phyloP scores from a whole-genome alignment of 2,329 filamentous ascomycete species.

The Emergomyces pasteurianus region DNA sequence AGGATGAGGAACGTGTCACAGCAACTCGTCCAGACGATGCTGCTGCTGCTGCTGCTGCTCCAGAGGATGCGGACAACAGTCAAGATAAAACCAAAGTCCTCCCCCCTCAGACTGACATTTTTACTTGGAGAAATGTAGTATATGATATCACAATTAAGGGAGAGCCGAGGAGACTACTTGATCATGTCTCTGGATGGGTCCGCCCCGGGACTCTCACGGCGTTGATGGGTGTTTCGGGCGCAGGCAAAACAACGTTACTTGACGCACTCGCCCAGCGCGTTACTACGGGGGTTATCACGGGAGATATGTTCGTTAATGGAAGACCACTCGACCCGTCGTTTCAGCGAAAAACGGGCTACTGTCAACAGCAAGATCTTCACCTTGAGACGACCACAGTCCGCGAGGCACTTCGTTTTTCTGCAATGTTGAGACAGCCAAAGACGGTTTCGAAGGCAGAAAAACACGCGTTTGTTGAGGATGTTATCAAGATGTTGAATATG shows the following conservation, averaged over 20 bases:
- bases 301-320: constrained; percentile 55
- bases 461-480: constrained; percentile 71
- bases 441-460: constrained; percentile 62
- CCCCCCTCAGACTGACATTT: constrained; percentile 28
- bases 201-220: constrained; percentile 45
- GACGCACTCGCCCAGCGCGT: constrained; percentile 47
- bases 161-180: constrained; percentile 39
- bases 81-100: constrained; percentile 14
- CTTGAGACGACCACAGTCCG: constrained; percentile 73
- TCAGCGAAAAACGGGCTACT: constrained; percentile 55
- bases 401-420: constrained; percentile 75
- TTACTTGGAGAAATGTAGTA: constrained; percentile 43
- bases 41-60: constrained; percentile 5
- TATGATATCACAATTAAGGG: constrained; percentile 44
- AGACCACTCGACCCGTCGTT: constrained; percentile 45
- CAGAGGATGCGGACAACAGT: constrained; percentile 5
- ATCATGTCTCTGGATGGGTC: constrained; percentile 44
- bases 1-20: constrained; percentile 6
- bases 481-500: constrained; percentile 82
- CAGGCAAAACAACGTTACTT: constrained; percentile 51
- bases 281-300: constrained; percentile 51
- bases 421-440: constrained; percentile 67
- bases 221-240: constrained; percentile 51
- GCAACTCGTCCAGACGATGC: constrained; percentile 1
- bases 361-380: constrained; percentile 65